These are phyloP conservation scores for Globisporangium recalcitrans DNA, from an alignment of 352 stramenopile species.

Conservation along the genomic window DNA sequence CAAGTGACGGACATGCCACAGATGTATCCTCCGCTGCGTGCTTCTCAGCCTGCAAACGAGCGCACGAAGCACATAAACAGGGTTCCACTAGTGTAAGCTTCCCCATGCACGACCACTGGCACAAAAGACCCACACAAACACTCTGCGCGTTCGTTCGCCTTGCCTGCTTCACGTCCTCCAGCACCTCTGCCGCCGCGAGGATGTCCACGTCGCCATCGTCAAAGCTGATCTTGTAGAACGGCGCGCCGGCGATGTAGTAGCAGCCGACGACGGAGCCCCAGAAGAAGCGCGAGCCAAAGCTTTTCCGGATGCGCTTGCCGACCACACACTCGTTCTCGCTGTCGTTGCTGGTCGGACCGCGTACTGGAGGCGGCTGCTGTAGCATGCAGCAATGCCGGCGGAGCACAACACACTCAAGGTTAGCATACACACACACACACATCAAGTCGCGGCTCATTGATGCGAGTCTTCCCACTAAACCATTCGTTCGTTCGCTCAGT, in stretches of 20 bases:
- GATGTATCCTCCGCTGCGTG: constrained; percentile 25
- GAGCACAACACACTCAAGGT: too few relatives aligned
- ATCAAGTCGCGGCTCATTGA: not conserved
- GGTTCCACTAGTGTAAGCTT: not conserved
- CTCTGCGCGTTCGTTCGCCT: not conserved
- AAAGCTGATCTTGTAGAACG: constrained; percentile 81
- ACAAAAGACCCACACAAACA: not conserved
- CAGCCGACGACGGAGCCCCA: constrained; percentile 51
- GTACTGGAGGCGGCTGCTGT: not conserved
- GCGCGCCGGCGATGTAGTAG: constrained; percentile 42
- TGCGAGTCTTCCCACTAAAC: not conserved
- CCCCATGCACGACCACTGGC: not conserved
- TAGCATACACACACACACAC: not conserved
- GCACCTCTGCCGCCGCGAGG: constrained; percentile 44
- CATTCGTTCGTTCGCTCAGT: not conserved
- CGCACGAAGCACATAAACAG: not conserved
- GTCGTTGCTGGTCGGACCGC: not conserved
- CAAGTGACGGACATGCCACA: too few relatives aligned
- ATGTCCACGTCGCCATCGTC: constrained; percentile 82
- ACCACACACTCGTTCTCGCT: constrained; percentile 17
- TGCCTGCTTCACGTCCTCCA: constrained; percentile 37
- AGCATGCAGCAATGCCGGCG: not conserved
- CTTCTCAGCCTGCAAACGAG: constrained; percentile 16
- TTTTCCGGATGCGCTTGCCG: constrained; percentile 56
- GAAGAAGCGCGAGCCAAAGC: constrained; percentile 59